phyloP scores from a whole-genome alignment of 768 basidiomycete genomes.

The Hemileccinum rubropunctum region DNA sequence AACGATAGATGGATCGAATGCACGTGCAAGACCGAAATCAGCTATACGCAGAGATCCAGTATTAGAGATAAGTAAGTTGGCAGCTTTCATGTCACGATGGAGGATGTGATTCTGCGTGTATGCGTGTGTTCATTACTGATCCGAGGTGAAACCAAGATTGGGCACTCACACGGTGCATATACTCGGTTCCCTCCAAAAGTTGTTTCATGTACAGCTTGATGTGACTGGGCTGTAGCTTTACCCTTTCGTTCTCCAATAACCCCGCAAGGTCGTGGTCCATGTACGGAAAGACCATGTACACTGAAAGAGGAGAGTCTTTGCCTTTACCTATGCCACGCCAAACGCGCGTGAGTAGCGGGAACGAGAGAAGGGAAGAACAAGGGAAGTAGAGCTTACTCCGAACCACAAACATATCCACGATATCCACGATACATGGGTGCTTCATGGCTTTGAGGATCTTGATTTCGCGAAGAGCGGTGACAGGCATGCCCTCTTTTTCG shows the following conservation, averaged over 20 bases:
- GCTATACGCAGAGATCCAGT: constrained; percentile 82
- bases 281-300: constrained; percentile 99
- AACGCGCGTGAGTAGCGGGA: constrained; percentile 1
- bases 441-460: constrained; percentile 90
- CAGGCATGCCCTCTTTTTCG: constrained; percentile 95
- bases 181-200: constrained; percentile 92
- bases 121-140: constrained; percentile 7
- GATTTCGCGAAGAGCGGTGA: constrained; percentile 95
- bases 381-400: constrained; percentile 58
- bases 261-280: constrained; percentile 99
- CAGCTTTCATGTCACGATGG: constrained; percentile 99
- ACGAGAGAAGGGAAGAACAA: neutral
- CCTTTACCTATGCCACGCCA: constrained; percentile 38
- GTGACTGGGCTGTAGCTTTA: constrained; percentile 75
- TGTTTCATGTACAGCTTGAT: constrained; percentile 98
- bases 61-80: constrained; percentile 92
- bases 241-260: constrained; percentile 86
- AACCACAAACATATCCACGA: constrained; percentile 91
- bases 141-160: neutral
- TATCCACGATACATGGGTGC: constrained; percentile 82
- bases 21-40: constrained; percentile 93
- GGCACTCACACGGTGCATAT: constrained; percentile 83
- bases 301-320: constrained; percentile 67
- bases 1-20: constrained; percentile 57
- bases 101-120: constrained; percentile 82